phyloP scores from a whole-genome alignment of 2,329 filamentous ascomycete species.

The Aureobasidium pullulans region DNA sequence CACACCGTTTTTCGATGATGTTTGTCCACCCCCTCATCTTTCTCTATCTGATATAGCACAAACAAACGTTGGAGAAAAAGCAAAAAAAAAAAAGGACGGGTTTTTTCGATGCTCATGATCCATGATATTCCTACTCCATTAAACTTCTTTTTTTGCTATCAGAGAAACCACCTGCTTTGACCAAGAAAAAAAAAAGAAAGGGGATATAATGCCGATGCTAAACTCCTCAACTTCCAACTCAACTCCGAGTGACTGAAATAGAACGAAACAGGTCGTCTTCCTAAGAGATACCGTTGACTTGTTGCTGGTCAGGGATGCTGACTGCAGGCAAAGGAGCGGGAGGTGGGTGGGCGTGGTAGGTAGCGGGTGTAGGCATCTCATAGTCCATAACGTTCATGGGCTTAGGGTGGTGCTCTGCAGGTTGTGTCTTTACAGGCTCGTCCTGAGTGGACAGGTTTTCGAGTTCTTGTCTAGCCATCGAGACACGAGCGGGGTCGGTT shows the following conservation, averaged over 20 bases:
- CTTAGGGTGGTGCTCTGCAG: neutral
- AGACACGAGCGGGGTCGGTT: neutral
- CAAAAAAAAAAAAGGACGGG: neutral
- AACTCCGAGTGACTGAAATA: neutral
- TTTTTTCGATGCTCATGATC: neutral
- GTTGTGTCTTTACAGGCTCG: neutral
- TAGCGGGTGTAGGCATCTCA: neutral
- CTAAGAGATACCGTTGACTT: neutral
- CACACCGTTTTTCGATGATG: neutral
- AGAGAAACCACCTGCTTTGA: neutral
- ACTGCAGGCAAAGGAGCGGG: neutral
- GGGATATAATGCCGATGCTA: neutral
- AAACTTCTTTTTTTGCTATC: neutral
- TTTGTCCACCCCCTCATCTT: neutral
- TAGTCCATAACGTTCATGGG: neutral
- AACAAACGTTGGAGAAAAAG: neutral
- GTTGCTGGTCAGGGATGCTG: neutral
- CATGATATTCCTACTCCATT: neutral
- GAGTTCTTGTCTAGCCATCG: neutral
- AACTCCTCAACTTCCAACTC: neutral
- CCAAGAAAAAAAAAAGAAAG: neutral
- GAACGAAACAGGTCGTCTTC: neutral
- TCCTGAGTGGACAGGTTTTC: neutral
- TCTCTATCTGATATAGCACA: neutral
- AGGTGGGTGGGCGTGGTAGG: conserved; percentile 5